Evolutionary conservation across 1,284 basidiomycete species (phyloP).

Genomic region (Moniliella sp.): DNA sequence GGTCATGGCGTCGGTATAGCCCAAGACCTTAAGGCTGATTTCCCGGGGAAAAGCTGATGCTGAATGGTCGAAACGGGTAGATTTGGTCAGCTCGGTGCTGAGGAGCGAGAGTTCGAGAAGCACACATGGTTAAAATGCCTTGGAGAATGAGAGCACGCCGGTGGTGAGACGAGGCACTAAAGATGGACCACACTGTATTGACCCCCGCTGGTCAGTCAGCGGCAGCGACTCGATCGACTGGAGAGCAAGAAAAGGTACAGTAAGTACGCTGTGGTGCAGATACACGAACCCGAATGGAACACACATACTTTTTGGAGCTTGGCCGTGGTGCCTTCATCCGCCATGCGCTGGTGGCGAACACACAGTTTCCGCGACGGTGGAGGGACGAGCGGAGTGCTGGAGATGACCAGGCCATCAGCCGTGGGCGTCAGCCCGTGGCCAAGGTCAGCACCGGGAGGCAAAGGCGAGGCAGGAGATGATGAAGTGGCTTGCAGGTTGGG

Average conservation of each 20-base stretch:
- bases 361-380: constrained; percentile 55
- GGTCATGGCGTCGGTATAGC: constrained; percentile 79
- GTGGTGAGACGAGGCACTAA: constrained; percentile 76
- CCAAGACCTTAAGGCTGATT: constrained; percentile 66
- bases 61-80: constrained; percentile 74
- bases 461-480: too few relatives aligned
- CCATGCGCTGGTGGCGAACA: constrained; percentile 82
- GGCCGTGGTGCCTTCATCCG: constrained; percentile 75
- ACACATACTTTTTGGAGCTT: constrained; percentile 67
- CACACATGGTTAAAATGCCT: constrained; percentile 99
- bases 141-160: constrained; percentile 79
- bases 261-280: too few relatives aligned
- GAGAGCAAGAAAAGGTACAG: background rate
- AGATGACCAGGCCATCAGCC: too few relatives aligned
- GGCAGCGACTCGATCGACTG: constrained; percentile 84
- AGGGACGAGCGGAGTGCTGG: too few relatives aligned
- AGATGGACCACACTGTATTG: constrained; percentile 83
- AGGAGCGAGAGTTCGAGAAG: constrained; percentile 90
- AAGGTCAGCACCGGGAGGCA: too few relatives aligned
- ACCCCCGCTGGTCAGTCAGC: constrained; percentile 64
- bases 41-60: constrained; percentile 71
- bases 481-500: too few relatives aligned
- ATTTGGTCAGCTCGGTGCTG: constrained; percentile 65
- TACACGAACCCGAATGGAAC: constrained; percentile 1
- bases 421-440: too few relatives aligned